Base-by-base conservation (phyloP, 768 basidiomycete species). In the Boletus subcaerulescens region DNA sequence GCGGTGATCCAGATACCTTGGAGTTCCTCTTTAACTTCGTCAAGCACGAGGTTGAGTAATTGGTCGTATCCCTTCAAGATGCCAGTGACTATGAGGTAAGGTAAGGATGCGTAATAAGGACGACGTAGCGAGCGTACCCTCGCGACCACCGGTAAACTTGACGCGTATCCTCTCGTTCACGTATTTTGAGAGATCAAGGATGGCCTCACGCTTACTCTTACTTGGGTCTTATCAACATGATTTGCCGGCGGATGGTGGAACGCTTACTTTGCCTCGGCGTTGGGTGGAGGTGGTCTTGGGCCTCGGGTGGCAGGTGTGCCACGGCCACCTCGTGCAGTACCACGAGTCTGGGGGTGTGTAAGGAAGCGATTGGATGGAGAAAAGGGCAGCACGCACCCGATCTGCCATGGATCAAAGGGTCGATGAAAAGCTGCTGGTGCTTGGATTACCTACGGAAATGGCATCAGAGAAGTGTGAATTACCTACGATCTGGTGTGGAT, bases 71-170 rank as follows among this genome's bases (percentile, higher is more conserved):
- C 97, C 73, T 99, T 99, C 58, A 99, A 73, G 17, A 90, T 81
- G 4, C 97, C 97, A 9, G 84, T 89, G 49, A 98, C 96, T 98
- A 63, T 56, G 20, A 47, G 33, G 33, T 15, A 39, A 24, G 22
- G 45, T 60, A 32, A 52, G 41, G 5, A n/a, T n/a, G 38, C 3
- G 38, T 51, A 38, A 52, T 14, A 11, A 13, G 31, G 40, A n/a
- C 15, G 20, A 22, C 9, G 15, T 4, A 13, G 13, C 2, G 4
- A 65, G 64, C 55, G 48, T 57, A 91, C 95, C 94, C 82, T 99
- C 94, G 39, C 97, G 77, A 38, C 96, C 96, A 42, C 97, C 97
- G n/a, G 93, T 93, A 68, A 99, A 98, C 73, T 97, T 98, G 66
- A 98, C 94, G 52, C 93, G 77, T 67, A 99, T 91, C 58, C 85